Evolutionary conservation across 108 stramenopile genomes (phyloP).

Genomic region (Cyclotella baltica): DNA sequence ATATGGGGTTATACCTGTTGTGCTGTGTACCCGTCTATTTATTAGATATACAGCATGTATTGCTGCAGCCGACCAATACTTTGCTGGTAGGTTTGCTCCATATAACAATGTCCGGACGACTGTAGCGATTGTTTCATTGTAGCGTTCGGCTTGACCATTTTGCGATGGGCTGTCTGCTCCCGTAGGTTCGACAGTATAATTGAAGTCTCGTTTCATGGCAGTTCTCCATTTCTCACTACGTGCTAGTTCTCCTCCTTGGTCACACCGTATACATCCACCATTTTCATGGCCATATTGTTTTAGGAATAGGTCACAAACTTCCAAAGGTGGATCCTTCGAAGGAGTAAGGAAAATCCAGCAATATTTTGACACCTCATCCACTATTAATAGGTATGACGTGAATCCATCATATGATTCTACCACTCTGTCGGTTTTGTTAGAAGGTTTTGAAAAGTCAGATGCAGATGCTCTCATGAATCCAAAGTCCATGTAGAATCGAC

Average conservation of each 20-base stretch:
- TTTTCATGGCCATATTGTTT: background rate
- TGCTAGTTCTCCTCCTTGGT: background rate
- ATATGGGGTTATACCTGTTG: too few species aligned
- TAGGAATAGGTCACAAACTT: background rate
- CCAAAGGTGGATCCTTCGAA: background rate
- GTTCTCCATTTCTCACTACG: background rate
- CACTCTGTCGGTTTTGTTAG: background rate
- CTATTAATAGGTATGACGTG: too few species aligned
- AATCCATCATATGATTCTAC: too few species aligned
- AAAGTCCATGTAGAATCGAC: background rate
- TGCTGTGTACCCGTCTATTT: background rate
- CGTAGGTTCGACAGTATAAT: background rate
- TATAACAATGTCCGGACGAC: background rate
- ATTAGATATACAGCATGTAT: background rate
- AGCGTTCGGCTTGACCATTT: too few species aligned
- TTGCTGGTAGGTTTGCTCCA: too few species aligned
- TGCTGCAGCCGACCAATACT: background rate
- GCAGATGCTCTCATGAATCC: too few species aligned
- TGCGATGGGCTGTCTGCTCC: too few species aligned
- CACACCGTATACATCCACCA: background rate
- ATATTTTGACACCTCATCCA: too few species aligned
- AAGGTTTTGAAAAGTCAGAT: too few species aligned
- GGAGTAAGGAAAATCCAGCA: background rate
- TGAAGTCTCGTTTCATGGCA: background rate
- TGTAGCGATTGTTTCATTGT: background rate